Conservation (phyloP, 495 filamentous ascomycete species). For the Lepidopterella palustris region DNA sequence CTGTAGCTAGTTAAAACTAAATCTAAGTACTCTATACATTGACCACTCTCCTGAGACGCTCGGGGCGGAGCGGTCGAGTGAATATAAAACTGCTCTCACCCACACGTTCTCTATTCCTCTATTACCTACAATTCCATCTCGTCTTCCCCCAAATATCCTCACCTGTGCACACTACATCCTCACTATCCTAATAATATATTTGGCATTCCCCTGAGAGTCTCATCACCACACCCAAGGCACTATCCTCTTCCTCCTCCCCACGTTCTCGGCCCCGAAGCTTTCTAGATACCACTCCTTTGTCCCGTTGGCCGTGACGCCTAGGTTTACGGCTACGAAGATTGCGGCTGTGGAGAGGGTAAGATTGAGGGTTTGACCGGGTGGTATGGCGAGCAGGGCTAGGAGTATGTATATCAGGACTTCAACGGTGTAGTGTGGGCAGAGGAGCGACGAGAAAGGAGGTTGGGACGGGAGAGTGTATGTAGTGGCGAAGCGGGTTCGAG, state of each 20-base stretch:
- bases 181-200: neutral
- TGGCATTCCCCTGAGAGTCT: neutral
- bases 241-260: constrained; percentile 71
- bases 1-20: too few relatives aligned
- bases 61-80: too few relatives aligned
- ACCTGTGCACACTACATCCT: neutral
- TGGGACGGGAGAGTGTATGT: constrained; percentile 73
- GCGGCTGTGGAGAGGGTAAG: constrained; percentile 62
- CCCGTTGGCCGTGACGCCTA: constrained; percentile 71
- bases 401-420: constrained; percentile 80
- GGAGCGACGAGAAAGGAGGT: constrained; percentile 59
- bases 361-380: constrained; percentile 56
- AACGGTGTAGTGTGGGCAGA: constrained; percentile 89
- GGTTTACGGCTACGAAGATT: constrained; percentile 69
- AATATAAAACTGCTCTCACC: too few relatives aligned
- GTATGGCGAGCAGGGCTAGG: constrained; percentile 69
- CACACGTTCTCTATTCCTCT: too few relatives aligned
- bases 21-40: too few relatives aligned
- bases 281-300: constrained; percentile 74
- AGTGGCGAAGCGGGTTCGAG: constrained; percentile 45
- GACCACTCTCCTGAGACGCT: too few relatives aligned
- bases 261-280: constrained; percentile 65
- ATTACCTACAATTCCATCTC: too few relatives aligned
- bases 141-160: too few relatives aligned
- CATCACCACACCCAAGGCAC: constrained; percentile 67